Base-by-base conservation (phyloP, 495 filamentous ascomycete species). In the Penicillium malachiteum region DNA sequence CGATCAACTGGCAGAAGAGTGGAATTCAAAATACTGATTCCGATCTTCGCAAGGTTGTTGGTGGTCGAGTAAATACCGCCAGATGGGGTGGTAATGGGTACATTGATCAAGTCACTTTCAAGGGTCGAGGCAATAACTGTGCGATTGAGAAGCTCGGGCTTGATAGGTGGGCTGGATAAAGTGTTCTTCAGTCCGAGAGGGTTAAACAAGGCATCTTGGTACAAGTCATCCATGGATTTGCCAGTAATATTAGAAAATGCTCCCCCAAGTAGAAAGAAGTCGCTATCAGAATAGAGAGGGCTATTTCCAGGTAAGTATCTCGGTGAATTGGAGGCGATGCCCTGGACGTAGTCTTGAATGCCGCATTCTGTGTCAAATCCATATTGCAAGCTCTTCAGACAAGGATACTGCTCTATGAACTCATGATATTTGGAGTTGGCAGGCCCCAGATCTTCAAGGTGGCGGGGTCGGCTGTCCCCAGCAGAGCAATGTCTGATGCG, bases 211-310 rank as follows among this genome's bases (percentile, higher is more conserved):
- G 58, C 63, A 2, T 75, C 60, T 40, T 78, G 48, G 17, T 85
- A 68, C 58, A 81, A 69, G 0, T 70, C 42, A 7, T 72, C 51
- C 50, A 81, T 80, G 0, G 57, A 53, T 46, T 70, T 78, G 6
- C 76, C 74, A 2, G 77, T 80, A 39, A 85, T 80, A 45, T 71
- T 72, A 50, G 84, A 79, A 35, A 86, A 70, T 1, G 77, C 80
- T 45, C 81, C 78, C 0, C 76, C 77, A 11, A 86, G 70, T 43
- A 85, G 70, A 42, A 77, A 72, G 55, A 74, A 84, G 0, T 72
- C 81, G 3, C 73, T 76, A 64, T 86, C 84, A 10, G 82, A 82
- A 64, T 86, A 87, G 12, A 75, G 73, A 0, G 83, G 77, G 5
- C 75, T 80, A 7, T 73, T 58, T 37, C 68, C 74, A 4, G 81